A percentile compares a stretch with the other conserved stretches of the same genome.
phyloP scores from a whole-genome alignment of 257 asterid species.

The Anisodus tanguticus region DNA sequence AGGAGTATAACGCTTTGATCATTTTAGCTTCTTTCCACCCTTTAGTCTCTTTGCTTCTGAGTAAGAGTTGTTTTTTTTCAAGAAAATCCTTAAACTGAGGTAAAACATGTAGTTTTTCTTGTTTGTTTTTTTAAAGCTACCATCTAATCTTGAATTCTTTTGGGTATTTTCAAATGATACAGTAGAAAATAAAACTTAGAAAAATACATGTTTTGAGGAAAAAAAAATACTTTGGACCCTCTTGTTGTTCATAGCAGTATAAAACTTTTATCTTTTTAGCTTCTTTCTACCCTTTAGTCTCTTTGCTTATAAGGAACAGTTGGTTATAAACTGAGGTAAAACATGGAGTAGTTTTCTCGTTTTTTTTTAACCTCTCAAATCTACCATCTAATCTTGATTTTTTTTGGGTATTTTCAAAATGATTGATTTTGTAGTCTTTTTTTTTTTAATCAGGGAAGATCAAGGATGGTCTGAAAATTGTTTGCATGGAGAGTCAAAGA shows the following conservation, averaged over 20 bases:
- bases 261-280: constrained; percentile 41
- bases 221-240: too few relatives aligned
- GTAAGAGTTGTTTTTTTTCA: not conserved
- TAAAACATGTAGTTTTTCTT: constrained; percentile 31
- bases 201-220: too few relatives aligned
- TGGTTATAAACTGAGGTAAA: constrained; percentile 7
- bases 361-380: too few relatives aligned
- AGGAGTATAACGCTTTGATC: constrained; percentile 52
- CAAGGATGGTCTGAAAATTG: constrained; percentile 50
- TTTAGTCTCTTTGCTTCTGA: constrained; percentile 23
- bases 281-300: constrained; percentile 16
- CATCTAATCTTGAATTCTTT: not conserved
- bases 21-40: constrained; percentile 33
- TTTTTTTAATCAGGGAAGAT: not conserved
- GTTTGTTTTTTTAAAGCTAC: not conserved
- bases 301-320: not conserved
- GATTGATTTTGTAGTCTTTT: not conserved
- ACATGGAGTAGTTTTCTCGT: constrained; percentile 11
- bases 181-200: too few relatives aligned
- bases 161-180: not conserved
- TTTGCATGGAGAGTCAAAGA: constrained; percentile 85
- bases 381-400: too few relatives aligned
- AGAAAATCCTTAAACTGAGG: not conserved
- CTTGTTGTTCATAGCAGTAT: too few relatives aligned
- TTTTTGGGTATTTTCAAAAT: not conserved